Base-by-base conservation (phyloP, 2,329 filamentous ascomycete species). In the Penicillium sp. region DNA sequence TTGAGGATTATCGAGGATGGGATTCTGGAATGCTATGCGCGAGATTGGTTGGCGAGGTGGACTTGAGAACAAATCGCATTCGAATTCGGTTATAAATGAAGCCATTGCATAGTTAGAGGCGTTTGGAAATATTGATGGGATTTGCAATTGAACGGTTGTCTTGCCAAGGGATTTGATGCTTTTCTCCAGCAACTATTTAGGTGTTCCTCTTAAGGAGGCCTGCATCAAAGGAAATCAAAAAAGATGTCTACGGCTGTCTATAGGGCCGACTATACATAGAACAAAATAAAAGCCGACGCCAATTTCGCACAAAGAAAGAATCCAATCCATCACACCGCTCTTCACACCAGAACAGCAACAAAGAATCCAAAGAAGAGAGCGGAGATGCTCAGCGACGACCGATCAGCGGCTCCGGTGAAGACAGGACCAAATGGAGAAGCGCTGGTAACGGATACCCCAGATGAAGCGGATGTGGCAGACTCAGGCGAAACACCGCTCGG, bases 1-100 rank as follows among this genome's bases (percentile, higher is more conserved):
- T 45, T 66, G 46, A 51, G 56, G 25, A 64, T 67, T 11, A 52
- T 67, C 6, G 57, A 64, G n/a, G 64, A 66, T 52, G 65, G 65
- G 1, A 66, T 68, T 30, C 16, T 68, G 29, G 52, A 39, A 19
- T 58, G 58, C 16, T 68, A 67, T 53, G 59, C 60, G 10, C 50
- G 56, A 16, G 63, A 65, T 38, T 68, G 65, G 65, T 38, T 63
- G 48, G 50, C 27, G 19, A 51, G 64, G 10, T 68, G 65, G 64
- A 58, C 49, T 4, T 27, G 28, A 39, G 19, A n/a, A 35, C 8
- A 3, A 12, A 8, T 19, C 4, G n/a, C 43, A n/a, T 33, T 27
- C 42, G 4, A 28, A 35, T 29, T 28, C 10, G 19, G 9, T 14
- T 4, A n/a, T 11, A 4, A 11, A 3, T 19, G 13, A n/a, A 28